A percentile compares a stretch with the other conserved stretches of the same genome.
Evolutionary conservation across 2,329 filamentous ascomycete genomes (phyloP).

Genomic region (Rachicladosporium sp.): DNA sequence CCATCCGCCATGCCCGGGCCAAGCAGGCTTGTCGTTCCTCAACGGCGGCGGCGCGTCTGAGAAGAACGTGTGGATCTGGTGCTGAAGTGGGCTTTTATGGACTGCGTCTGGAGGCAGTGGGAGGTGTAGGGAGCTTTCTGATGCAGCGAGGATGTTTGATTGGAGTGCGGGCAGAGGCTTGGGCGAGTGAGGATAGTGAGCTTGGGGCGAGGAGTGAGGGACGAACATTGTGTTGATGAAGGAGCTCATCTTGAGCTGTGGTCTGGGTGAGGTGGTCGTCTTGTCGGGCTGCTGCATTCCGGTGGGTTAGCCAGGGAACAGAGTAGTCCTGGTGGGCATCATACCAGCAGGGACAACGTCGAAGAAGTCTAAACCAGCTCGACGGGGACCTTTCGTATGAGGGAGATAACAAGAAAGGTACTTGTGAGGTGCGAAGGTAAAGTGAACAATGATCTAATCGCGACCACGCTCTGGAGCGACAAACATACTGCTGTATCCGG

Average conservation of each 20-base stretch:
- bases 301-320: no score
- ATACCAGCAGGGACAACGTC: no score
- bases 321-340: no score
- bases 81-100: conserved; percentile 23
- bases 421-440: not conserved
- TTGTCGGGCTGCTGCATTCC: no score
- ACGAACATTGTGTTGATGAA: conserved; percentile 76
- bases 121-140: conserved; percentile 27
- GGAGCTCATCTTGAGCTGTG: conserved; percentile 48
- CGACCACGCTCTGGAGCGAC: no score
- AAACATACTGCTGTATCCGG: no score
- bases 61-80: conserved; percentile 19
- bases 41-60: not conserved
- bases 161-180: conserved; percentile 32
- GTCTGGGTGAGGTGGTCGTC: no score
- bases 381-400: not conserved
- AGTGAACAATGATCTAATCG: no score
- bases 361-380: no score
- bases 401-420: not conserved
- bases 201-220: conserved; percentile 23
- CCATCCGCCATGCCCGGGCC: no score
- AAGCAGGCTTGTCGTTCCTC: no score
- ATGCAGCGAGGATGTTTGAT: conserved; percentile 29
- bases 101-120: conserved; percentile 16
- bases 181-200: conserved; percentile 17